Evolutionary conservation across 2,329 filamentous ascomycete species (phyloP), one percentile per base, ranked within the genome.

Genomic region (Phaeosphaeriaceae sp.): DNA sequence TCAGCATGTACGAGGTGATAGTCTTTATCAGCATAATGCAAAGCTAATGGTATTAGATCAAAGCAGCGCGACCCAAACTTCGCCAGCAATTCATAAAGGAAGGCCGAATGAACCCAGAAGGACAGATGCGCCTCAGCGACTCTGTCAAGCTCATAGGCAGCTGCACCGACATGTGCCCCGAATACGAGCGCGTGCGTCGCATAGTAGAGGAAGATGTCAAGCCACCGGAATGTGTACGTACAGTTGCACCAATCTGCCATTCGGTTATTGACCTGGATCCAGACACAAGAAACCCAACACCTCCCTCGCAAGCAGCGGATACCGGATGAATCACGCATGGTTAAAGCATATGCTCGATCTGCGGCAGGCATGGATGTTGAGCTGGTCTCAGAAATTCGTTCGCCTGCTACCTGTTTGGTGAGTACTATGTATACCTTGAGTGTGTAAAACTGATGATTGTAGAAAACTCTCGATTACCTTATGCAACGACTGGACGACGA

Each of bases 111-210:
- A 68, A 87, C 62, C 84, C 84, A 4, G 79, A 84, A 50, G 82
- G 68, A 35, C 82, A 82, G n/a, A 83, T 81, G 44, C 78, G 76
- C 18, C 73, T 87, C 49, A 78, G 79, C 23, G 79, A 86, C 53
- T 83, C 84, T 21, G 85, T 87, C 60, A 85, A 82, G 16, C 79
- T 82, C 0, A 79, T 84, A 4, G 85, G 84, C 42, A 83, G 80
- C 42, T 87, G 85, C 68, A 79, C 78, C 32, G 81, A 83, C 56
- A 87, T 87, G 83, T 87, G 85, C 63, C 81, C 85, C 2, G 82
- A 86, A 54, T 85, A 77, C 49, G 85, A 87, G 71, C 73, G 84
- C 35, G 79, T 86, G 35, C 80, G 85, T 57, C 78, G 85, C 32
- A 83, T 86, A 40, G 78, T 82, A 36, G 81, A 86, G 63, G 82